phyloP scores from a whole-genome alignment of 192 early-diverging fungal species.

The Backusella sp. region DNA sequence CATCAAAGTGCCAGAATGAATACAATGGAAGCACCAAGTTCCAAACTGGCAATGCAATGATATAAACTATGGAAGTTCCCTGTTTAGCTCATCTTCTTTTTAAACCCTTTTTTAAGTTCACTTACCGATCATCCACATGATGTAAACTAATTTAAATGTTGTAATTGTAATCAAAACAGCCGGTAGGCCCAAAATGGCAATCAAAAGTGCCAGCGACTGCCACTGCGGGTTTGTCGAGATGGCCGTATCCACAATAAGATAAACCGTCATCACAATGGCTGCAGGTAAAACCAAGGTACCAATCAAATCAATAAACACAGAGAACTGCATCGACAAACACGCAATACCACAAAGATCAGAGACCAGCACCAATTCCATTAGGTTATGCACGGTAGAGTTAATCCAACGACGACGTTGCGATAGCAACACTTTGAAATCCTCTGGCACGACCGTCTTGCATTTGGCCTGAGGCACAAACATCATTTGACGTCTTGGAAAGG shows the following conservation, averaged over 20 bases:
- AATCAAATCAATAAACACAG: slow-evolving; percentile 71
- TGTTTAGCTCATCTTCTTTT: slow-evolving; percentile 4
- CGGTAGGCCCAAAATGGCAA: slow-evolving; percentile 81
- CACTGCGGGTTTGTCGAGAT: slow-evolving; percentile 27
- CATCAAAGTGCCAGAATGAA: slow-evolving; percentile 93
- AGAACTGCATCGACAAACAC: slow-evolving; percentile 87
- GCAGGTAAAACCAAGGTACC: slow-evolving; percentile 74
- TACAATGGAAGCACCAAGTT: slow-evolving; percentile 90
- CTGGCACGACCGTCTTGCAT: slow-evolving; percentile 86
- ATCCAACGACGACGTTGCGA: slow-evolving; percentile 95
- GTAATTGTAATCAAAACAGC: slow-evolving; percentile 90
- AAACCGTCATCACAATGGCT: slow-evolving; percentile 50
- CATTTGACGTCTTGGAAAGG: slow-evolving; percentile 86
- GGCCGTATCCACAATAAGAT: slow-evolving; percentile 53
- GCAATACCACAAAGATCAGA: slow-evolving; percentile 88
- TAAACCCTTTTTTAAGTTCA: neutral
- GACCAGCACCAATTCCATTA: slow-evolving; percentile 81
- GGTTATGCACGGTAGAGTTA: slow-evolving; percentile 92
- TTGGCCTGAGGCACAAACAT: slow-evolving; percentile 83
- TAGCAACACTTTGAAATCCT: slow-evolving; percentile 76
- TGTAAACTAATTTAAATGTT: slow-evolving; percentile 76
- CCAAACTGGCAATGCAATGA: slow-evolving; percentile 87
- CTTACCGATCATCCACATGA: slow-evolving; percentile 82
- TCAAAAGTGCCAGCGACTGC: slow-evolving; percentile 68
- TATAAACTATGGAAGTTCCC: slow-evolving; percentile 53